phyloP scores from a whole-genome alignment of 768 basidiomycete species.

The Lyophyllum shimeji region DNA sequence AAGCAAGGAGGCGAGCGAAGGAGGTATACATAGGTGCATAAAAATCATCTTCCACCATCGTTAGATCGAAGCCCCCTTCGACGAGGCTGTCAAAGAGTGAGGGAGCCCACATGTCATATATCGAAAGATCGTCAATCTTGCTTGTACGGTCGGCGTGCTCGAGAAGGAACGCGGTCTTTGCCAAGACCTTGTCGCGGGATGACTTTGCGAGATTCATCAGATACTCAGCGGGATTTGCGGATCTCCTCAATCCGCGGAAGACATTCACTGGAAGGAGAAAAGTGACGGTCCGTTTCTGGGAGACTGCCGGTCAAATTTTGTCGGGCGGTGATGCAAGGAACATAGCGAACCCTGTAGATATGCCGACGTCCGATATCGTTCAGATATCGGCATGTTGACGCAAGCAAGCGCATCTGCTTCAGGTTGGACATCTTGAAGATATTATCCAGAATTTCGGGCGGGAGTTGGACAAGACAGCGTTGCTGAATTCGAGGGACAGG shows the following conservation, averaged over 20 bases:
- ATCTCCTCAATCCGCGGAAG: background rate
- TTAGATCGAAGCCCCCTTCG: background rate
- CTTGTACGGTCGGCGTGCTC: background rate
- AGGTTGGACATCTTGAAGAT: background rate
- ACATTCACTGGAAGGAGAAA: background rate
- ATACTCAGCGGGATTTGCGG: background rate
- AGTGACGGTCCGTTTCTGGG: background rate
- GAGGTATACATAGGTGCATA: background rate
- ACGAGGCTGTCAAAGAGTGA: no score
- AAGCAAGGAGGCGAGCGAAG: background rate
- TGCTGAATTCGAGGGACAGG: background rate
- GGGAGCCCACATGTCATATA: background rate
- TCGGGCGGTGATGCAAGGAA: background rate
- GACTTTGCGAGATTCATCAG: background rate
- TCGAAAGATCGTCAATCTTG: background rate
- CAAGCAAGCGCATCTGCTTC: background rate
- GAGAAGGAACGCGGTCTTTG: background rate
- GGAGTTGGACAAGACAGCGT: background rate
- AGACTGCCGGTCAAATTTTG: no score
- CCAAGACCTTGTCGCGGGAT: background rate
- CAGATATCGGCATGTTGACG: background rate
- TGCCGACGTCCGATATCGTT: background rate
- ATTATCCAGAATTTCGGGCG: background rate
- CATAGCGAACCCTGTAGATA: background rate
- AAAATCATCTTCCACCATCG: background rate